These are phyloP conservation scores for Tolypocladium cylindrosporum DNA, from an alignment of 2,329 filamentous ascomycete species.

Conservation along the genomic window DNA sequence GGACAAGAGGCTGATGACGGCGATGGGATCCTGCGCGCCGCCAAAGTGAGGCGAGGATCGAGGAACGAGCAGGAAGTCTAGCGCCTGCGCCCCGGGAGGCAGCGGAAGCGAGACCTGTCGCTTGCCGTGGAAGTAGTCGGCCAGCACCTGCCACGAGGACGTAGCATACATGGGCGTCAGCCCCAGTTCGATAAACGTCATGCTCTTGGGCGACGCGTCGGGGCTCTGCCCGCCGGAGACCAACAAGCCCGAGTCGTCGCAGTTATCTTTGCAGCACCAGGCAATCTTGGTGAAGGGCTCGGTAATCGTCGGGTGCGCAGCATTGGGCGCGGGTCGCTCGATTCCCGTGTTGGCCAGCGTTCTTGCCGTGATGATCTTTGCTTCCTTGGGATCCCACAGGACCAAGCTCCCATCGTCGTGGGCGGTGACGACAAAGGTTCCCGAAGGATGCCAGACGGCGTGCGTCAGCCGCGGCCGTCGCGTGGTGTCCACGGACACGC, in stretches of 20 bases:
- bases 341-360: conserved; percentile 67
- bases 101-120: conserved; percentile 61
- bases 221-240: conserved; percentile 71
- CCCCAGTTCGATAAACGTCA: conserved; percentile 86
- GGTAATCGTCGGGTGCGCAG: conserved; percentile 47
- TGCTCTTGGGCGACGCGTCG: conserved; percentile 58
- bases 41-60: conserved; percentile 75
- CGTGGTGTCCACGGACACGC: conserved; percentile 46
- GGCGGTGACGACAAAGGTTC: conserved; percentile 76
- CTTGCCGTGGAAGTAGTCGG: conserved; percentile 72
- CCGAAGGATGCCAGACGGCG: conserved; percentile 89
- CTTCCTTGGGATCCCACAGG: conserved; percentile 90
- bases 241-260: conserved; percentile 83
- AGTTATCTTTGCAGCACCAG: conserved; percentile 92
- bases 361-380: conserved; percentile 71
- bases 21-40: conserved; percentile 84
- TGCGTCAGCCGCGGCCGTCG: conserved; percentile 70
- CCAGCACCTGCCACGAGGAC: conserved; percentile 76
- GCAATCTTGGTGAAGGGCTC: conserved; percentile 69
- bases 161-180: conserved; percentile 84
- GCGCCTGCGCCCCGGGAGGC: conserved; percentile 65
- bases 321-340: conserved; percentile 49
- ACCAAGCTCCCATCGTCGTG: conserved; percentile 89
- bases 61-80: conserved; percentile 76
- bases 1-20: conserved; percentile 65